These are phyloP conservation scores for Toxicodendron radicans DNA, from an alignment of 345 rosid species.

Conservation along the genomic window DNA sequence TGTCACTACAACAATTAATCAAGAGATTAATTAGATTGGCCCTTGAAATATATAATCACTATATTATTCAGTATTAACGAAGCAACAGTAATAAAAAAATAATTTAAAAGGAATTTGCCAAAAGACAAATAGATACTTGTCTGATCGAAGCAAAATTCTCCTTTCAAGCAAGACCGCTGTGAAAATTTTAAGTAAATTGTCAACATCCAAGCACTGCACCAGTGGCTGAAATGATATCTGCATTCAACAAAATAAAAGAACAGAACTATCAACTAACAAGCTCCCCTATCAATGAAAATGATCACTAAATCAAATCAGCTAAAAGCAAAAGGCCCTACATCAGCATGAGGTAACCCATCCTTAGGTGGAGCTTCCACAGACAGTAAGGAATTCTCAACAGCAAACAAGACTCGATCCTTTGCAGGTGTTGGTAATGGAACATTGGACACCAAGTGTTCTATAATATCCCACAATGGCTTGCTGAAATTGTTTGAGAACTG, in stretches of 20 bases:
- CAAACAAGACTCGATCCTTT: conserved; percentile 84
- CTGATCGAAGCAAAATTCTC: conserved; percentile 88
- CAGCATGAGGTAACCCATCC: conserved; percentile 91
- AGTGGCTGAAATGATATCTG: conserved; percentile 97
- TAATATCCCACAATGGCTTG: conserved; percentile 92
- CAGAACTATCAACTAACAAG: neutral
- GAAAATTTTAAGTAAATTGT: conserved; percentile 86
- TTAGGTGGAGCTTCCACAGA: conserved; percentile 91
- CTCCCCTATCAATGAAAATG: neutral
- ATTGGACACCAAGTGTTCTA: conserved; percentile 67
- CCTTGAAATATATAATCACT: neutral
- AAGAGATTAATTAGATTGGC: neutral
- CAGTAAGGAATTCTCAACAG: conserved; percentile 84
- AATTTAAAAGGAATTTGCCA: neutral
- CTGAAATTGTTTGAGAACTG: conserved; percentile 56
- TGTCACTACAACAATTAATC: neutral
- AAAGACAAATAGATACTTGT: conserved; percentile 59
- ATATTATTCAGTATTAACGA: neutral
- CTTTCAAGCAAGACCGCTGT: conserved; percentile 93
- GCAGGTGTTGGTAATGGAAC: conserved; percentile 97
- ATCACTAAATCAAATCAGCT: conserved; percentile 15
- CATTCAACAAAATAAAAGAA: conserved; percentile 29
- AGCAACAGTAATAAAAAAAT: neutral
- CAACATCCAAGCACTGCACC: conserved; percentile 92
- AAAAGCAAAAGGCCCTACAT: conserved; percentile 51